Evolutionary conservation across 495 filamentous ascomycete species (phyloP).

Genomic region (Podospora conica): DNA sequence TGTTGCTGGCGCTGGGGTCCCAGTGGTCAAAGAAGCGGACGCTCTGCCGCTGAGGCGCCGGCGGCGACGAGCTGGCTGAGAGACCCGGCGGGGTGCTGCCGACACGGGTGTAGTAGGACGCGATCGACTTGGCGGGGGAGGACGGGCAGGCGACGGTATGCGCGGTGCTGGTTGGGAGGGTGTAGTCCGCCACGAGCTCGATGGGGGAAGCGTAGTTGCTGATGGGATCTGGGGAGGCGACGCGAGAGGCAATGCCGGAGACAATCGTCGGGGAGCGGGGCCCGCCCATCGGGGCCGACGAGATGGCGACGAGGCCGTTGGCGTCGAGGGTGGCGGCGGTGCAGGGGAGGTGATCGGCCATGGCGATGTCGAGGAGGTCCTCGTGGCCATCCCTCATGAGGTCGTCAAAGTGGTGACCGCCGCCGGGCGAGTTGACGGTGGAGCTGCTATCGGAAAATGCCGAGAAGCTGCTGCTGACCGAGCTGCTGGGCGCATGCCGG

Average conservation of each 20-base stretch:
- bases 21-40: slow-evolving; percentile 38
- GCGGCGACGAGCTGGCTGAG: slow-evolving; percentile 42
- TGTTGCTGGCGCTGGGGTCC: slow-evolving; percentile 20
- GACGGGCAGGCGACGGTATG: slow-evolving; percentile 22
- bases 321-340: slow-evolving; percentile 34
- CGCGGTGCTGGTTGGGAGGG: slow-evolving; percentile 5
- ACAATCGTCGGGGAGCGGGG: slow-evolving; percentile 15
- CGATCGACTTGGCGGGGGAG: slow-evolving; percentile 43
- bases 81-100: slow-evolving; percentile 28
- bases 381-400: slow-evolving; percentile 44
- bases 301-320: slow-evolving; percentile 26
- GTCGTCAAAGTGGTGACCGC: slow-evolving; percentile 30
- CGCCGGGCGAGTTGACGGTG: slow-evolving; percentile 38
- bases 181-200: slow-evolving; percentile 13
- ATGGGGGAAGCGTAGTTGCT: slow-evolving; percentile 16
- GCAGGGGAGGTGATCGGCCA: slow-evolving; percentile 17
- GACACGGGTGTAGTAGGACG: slow-evolving; percentile 25
- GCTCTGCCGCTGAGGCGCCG: slow-evolving; percentile 20
- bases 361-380: slow-evolving; percentile 38
- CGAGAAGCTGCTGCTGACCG: slow-evolving; percentile 38
- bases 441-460: slow-evolving; percentile 45
- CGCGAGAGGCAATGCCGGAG: slow-evolving; percentile 22
- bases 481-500: slow-evolving; percentile 39
- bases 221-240: slow-evolving; percentile 31
- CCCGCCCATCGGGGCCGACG: slow-evolving; percentile 37